These are phyloP conservation scores for Brassica incana DNA, from an alignment of 345 rosid genomes.

Conservation along the genomic window DNA sequence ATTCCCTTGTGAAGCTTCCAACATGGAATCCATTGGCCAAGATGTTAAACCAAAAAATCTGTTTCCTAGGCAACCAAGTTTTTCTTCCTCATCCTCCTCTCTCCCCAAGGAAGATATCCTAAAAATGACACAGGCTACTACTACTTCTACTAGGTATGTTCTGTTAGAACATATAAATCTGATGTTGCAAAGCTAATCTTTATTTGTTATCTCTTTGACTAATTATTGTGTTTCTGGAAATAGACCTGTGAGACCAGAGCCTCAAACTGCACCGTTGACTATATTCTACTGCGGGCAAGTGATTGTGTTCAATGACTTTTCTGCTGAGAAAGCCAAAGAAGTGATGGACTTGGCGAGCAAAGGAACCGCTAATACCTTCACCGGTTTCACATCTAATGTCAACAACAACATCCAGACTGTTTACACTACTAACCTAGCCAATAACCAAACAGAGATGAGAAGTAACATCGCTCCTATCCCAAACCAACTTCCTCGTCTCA, in stretches of 20 bases:
- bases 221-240: conserved; percentile 19
- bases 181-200: background rate
- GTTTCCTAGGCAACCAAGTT: conserved; percentile 61
- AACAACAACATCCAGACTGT: conserved; percentile 36
- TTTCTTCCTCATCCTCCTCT: conserved; percentile 31
- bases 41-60: conserved; percentile 56
- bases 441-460: conserved; percentile 33
- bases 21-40: conserved; percentile 24
- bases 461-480: conserved; percentile 32
- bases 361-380: conserved; percentile 44
- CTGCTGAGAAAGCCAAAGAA: conserved; percentile 80
- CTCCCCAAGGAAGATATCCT: conserved; percentile 42
- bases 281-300: conserved; percentile 88
- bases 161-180: background rate
- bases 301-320: conserved; percentile 68
- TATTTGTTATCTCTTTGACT: background rate
- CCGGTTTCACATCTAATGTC: conserved; percentile 35
- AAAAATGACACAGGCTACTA: conserved; percentile 31
- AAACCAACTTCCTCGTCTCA: conserved; percentile 36
- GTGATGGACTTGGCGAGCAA: conserved; percentile 62
- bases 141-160: conserved; percentile 41
- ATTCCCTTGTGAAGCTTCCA: conserved; percentile 55
- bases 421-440: conserved; percentile 10
- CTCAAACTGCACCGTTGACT: conserved; percentile 68
- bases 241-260: conserved; percentile 39